Percentiles rank a stretch among this genome's conserved stretches.
phyloP scores from a whole-genome alignment of 2,329 filamentous ascomycete genomes.

The Teratosphaeria pseudoeucalypti region DNA sequence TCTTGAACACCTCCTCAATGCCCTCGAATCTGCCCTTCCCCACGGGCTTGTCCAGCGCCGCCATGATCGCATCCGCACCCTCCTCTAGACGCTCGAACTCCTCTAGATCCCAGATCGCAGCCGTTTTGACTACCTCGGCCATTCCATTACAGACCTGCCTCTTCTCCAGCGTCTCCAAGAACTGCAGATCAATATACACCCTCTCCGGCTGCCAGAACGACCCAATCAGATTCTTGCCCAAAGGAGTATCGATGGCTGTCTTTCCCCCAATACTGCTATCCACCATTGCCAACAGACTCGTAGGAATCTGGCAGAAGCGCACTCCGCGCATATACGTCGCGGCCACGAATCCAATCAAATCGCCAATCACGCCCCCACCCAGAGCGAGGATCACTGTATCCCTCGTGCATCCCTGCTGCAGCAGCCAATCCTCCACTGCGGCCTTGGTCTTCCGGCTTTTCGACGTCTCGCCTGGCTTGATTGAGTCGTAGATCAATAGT shows the following conservation, averaged over 20 bases:
- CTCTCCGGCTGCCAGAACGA: constrained; percentile 93
- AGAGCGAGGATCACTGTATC: constrained; percentile 93
- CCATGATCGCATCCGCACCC: constrained; percentile 66
- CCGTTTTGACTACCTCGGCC: constrained; percentile 81
- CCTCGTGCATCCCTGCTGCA: constrained; percentile 80
- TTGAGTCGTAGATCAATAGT: constrained; percentile 75
- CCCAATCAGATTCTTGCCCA: constrained; percentile 92
- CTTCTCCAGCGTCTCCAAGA: constrained; percentile 79
- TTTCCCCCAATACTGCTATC: constrained; percentile 98
- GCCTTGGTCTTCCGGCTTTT: constrained; percentile 91
- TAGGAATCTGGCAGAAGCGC: constrained; percentile 92
- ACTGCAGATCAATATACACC: constrained; percentile 88
- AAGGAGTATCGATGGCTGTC: constrained; percentile 91
- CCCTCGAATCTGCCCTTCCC: constrained; percentile 53
- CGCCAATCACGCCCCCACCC: constrained; percentile 91
- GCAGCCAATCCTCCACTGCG: constrained; percentile 95
- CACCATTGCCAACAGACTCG: constrained; percentile 90
- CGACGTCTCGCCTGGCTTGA: constrained; percentile 84
- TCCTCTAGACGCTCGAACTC: constrained; percentile 80
- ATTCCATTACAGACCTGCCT: constrained; percentile 97
- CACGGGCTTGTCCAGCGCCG: constrained; percentile 53
- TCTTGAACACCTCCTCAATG: constrained; percentile 45
- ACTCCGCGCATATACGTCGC: constrained; percentile 98
- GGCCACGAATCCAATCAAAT: constrained; percentile 95
- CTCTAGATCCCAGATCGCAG: constrained; percentile 83